Evolutionary conservation across 257 asterid species (phyloP), one percentile per base, ranked within the genome.

Genomic region (Phtheirospermum japonicum): DNA sequence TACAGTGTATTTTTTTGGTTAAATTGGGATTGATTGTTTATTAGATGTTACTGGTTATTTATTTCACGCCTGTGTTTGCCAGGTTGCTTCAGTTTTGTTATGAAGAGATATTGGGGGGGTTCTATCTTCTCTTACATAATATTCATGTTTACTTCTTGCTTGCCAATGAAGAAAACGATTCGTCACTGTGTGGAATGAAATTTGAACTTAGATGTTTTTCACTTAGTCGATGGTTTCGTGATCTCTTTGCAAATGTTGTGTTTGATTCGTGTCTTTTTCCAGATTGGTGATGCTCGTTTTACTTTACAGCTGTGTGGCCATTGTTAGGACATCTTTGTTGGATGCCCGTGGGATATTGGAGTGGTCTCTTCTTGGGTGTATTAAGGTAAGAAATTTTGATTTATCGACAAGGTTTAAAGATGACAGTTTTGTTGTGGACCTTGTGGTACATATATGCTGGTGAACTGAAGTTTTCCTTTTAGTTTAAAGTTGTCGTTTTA

Each of bases 11-110:
- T 57, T 53, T 66, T 50, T 65, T 68, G 63, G 59, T 61, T 60
- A 19, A 59, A 34, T 37, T 54, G 72, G 71, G 65, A 20, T 72
- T 16, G 17, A 48, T 13, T 68, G 55, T 42, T 14, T 48, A 26
- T 37, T 48, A 31, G 63, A 36, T 71, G 66, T 54, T 19, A 46
- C 59, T 52, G 66, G 20, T 58, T 63, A 59, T 67, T 48, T 63
- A 52, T 59, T 62, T 60, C 57, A 59, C 48, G 31, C 76, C 64
- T 31, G 69, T 17, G 1, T 4, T 33, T 61, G 16, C 13, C 50
- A 69, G 76, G 69, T 63, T 50, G 74, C 60, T 63, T 62, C 74
- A 75, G 71, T 70, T 73, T 65, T 75, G 75, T 64, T 63, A 36
- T 33, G 26, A 54, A 66, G 72, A 70, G 68, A 64, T 64, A 12